Base-by-base conservation (phyloP, 805 yeast genomes). In the Candida parachauliodes region DNA sequence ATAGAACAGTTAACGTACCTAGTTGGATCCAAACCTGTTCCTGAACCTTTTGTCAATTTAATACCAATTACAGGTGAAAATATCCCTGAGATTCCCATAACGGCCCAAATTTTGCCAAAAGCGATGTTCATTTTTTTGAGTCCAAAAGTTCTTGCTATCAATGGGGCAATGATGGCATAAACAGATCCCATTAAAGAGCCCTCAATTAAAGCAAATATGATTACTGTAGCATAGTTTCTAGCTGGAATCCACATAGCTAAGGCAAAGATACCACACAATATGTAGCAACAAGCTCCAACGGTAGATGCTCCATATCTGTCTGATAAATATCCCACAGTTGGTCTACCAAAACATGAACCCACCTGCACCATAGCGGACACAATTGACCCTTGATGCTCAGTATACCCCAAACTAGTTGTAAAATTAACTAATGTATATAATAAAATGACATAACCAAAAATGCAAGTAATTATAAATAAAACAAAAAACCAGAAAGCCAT, bases 171-270 rank as follows among this genome's bases (percentile, higher is more conserved):
- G 3, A 77, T 69, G 3, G 79, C 73, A 74, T 78, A 81, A 29
- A 79, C 60, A 8, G 77, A 62, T 2, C 87, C 87, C 81, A 80
- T 79, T 22, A 74, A 36, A 0, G 68, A 59, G 25, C 88, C 88
- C 46, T 60, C 66, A 4, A 79, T 43, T 11, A 79, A 22, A 1
- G 77, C 76, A 50, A 79, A 74, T 0, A 60, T 69, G 5, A 78
- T 48, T 1, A 78, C 74, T 1, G 82, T 75, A 1, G 81, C 81
- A 41, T 57, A 70, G 47, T 76, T 78, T 40, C 75, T 60, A 11
- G 79, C 73, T 2, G 83, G 82, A 19, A 56, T 47, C 60, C 70
- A 64, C 59, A 65, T 60, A 1, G 63, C 69, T 28, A 63, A 54
- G 25, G 53, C 50, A 12, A 62, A 52, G 5, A 63, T 49, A 3